Conservation (phyloP, 2,329 filamentous ascomycete genomes). For the Cryphonectria radicalis region DNA sequence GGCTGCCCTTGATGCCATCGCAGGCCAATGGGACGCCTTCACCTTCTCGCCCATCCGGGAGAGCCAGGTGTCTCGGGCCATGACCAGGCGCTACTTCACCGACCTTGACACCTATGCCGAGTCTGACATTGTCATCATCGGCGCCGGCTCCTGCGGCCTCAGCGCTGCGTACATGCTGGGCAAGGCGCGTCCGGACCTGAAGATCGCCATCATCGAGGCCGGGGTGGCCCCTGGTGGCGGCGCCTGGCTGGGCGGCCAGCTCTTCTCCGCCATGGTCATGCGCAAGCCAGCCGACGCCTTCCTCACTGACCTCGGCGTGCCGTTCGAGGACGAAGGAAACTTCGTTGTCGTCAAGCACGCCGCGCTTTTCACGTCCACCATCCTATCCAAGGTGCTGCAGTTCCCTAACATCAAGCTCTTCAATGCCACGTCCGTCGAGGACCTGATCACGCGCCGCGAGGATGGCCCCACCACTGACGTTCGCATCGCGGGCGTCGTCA, state of each 20-base stretch:
- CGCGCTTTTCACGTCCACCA: conserved; percentile 86
- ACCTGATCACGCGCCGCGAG: conserved; percentile 80
- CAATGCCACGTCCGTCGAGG: conserved; percentile 91
- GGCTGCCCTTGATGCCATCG: conserved; percentile 66
- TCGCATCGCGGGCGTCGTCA: conserved; percentile 85
- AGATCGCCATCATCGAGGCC: conserved; percentile 89
- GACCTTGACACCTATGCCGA: conserved; percentile 90
- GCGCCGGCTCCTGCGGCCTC: conserved; percentile 86
- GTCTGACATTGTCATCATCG: conserved; percentile 91
- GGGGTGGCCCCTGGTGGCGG: conserved; percentile 86
- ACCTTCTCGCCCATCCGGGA: conserved; percentile 86
- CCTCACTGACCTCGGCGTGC: conserved; percentile 77
- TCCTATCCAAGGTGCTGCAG: conserved; percentile 79
- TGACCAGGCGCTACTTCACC: conserved; percentile 90
- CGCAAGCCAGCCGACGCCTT: conserved; percentile 89
- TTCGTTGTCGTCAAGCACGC: conserved; percentile 95
- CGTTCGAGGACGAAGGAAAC: conserved; percentile 85
- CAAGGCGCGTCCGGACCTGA: conserved; percentile 82
- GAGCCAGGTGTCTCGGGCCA: conserved; percentile 88
- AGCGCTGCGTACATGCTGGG: conserved; percentile 84
- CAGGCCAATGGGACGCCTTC: conserved; percentile 81
- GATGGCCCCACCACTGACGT: conserved; percentile 55
- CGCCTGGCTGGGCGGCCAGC: conserved; percentile 91
- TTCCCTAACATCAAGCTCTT: conserved; percentile 96
- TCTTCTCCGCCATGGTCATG: conserved; percentile 96